phyloP scores from a whole-genome alignment of 257 asterid genomes.

The Paraleonurus japonicus region DNA sequence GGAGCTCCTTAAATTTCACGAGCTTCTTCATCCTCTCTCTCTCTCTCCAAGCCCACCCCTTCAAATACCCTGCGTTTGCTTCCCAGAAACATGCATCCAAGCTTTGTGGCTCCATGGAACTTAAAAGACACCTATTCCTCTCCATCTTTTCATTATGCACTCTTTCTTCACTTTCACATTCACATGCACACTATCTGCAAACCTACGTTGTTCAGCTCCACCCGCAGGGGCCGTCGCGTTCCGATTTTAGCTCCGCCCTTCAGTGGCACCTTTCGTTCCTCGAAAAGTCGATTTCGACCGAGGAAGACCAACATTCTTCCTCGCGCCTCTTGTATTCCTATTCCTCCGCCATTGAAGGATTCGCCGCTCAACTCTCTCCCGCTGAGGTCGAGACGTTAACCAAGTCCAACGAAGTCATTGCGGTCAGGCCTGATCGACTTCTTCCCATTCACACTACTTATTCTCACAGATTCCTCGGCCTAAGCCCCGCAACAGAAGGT shows the following conservation, averaged over 20 bases:
- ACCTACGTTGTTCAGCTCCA: constrained; percentile 88
- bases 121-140: constrained; percentile 29
- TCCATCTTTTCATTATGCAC: constrained; percentile 29
- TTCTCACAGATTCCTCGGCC: constrained; percentile 78
- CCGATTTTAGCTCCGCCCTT: constrained; percentile 48
- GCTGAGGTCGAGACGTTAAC: constrained; percentile 44
- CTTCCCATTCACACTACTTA: constrained; percentile 72
- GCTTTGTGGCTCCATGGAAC: constrained; percentile 41
- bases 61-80: constrained; percentile 51
- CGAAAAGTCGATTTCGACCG: constrained; percentile 38
- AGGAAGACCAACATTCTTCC: constrained; percentile 35
- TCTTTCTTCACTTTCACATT: constrained; percentile 31
- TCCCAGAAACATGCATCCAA: constrained; percentile 35
- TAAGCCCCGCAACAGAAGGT: constrained; percentile 35
- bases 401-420: constrained; percentile 46
- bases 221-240: constrained; percentile 43
- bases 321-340: constrained; percentile 80
- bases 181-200: constrained; percentile 54
- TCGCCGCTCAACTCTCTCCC: constrained; percentile 66
- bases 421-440: constrained; percentile 65
- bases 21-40: constrained; percentile 47
- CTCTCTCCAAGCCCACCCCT: constrained; percentile 48
- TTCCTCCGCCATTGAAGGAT: constrained; percentile 74
- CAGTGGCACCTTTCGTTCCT: constrained; percentile 87
- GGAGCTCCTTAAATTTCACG: constrained; percentile 78